Conservation (phyloP, 2,329 filamentous ascomycete species). For the Cercospora janseana region DNA sequence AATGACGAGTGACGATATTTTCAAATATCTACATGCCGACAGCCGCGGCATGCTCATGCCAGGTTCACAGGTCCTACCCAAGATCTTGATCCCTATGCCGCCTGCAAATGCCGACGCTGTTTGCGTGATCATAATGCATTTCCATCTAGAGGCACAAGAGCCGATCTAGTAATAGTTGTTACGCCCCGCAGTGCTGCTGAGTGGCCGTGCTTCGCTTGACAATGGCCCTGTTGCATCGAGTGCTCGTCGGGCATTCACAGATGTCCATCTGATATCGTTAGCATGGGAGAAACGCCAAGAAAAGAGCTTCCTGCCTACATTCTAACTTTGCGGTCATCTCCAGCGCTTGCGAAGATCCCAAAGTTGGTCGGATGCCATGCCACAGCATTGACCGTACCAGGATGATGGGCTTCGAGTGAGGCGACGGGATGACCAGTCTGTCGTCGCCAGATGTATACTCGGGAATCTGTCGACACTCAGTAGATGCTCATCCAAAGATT, state of each 20-base stretch:
- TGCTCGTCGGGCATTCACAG: conserved; percentile 16
- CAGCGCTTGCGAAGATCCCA: conserved; percentile 83
- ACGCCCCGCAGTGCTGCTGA: conserved; percentile 11
- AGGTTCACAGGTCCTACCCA: background rate
- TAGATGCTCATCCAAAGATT: background rate
- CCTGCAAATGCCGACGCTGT: conserved; percentile 11
- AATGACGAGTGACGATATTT: conserved; percentile 10
- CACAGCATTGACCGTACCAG: conserved; percentile 79
- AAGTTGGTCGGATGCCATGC: conserved; percentile 84
- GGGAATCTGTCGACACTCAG: conserved; percentile 51
- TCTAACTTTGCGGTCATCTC: conserved; percentile 79
- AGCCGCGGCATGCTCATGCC: conserved; percentile 4
- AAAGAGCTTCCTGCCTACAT: conserved; percentile 65
- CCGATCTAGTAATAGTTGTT: conserved; percentile 12
- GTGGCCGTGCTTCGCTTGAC: conserved; percentile 10
- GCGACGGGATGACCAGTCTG: conserved; percentile 74
- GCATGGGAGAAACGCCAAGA: background rate
- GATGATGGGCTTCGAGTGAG: conserved; percentile 69
- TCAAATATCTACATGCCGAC: conserved; percentile 1
- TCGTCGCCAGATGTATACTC: conserved; percentile 88
- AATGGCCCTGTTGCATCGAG: conserved; percentile 12
- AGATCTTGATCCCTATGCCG: conserved; percentile 13
- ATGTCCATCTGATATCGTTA: conserved; percentile 24
- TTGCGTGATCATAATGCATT: conserved; percentile 3
- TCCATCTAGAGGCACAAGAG: conserved; percentile 2